Conservation (phyloP, 176 grass and related monocot genomes). For the bread wheat (Triticum aestivum) region DNA sequence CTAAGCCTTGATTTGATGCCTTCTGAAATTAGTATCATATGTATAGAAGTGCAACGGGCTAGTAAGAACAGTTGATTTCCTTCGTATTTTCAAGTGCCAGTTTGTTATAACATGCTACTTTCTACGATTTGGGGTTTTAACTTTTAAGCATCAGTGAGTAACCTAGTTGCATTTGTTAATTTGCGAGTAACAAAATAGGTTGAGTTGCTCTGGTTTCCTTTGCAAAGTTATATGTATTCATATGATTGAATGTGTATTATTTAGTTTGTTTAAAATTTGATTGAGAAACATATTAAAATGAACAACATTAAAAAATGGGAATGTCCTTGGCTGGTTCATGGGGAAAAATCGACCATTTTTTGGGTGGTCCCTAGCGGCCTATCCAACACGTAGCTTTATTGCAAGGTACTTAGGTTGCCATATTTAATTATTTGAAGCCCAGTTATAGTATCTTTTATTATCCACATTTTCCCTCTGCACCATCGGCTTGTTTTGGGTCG, state of each 20-base stretch:
- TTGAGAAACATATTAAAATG: neutral
- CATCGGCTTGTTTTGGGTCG: neutral
- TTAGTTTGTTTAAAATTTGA: neutral
- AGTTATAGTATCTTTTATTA: neutral
- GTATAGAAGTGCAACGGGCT: constrained; percentile 5
- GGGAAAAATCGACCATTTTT: constrained; percentile 4
- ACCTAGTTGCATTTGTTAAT: constrained; percentile 5
- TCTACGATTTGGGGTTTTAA: neutral
- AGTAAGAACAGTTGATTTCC: constrained; percentile 3
- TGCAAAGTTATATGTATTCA: neutral
- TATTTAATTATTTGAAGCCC: constrained; percentile 13
- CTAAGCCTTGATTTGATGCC: neutral
- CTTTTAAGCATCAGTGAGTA: neutral
- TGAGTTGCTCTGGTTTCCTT: constrained; percentile 14
- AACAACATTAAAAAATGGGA: neutral
- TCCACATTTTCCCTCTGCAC: neutral
- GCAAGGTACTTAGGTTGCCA: neutral
- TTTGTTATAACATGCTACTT: neutral
- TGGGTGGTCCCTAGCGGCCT: neutral
- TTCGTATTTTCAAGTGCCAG: neutral
- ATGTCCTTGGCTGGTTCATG: neutral
- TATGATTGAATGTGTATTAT: constrained; percentile 12
- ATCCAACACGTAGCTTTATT: constrained; percentile 18
- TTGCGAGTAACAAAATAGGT: neutral
- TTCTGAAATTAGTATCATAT: constrained; percentile 1